phyloP scores from a whole-genome alignment of 208 protist species.

The Phytomonas sp. region DNA sequence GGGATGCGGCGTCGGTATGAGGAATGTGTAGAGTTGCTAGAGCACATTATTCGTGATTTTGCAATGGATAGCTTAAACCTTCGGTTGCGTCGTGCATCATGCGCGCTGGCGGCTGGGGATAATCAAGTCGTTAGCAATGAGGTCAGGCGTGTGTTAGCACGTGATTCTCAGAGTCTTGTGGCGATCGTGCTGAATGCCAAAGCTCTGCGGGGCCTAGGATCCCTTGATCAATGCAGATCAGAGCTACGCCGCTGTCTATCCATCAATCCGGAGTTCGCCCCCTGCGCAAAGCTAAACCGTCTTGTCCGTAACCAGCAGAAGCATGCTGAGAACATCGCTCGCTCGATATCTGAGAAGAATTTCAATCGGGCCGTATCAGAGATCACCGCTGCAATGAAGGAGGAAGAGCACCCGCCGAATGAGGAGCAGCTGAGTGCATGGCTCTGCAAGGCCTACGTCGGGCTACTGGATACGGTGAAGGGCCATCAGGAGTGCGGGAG shows the following conservation, averaged over 20 bases:
- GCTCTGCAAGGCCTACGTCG: conserved; percentile 69
- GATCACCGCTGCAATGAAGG: conserved; percentile 33
- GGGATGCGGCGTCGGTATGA: conserved; percentile 15
- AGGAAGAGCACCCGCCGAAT: conserved; percentile 46
- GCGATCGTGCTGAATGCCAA: conserved; percentile 65
- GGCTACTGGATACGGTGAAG: conserved; percentile 36
- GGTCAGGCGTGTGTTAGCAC: conserved; percentile 60
- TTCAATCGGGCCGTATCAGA: conserved; percentile 33
- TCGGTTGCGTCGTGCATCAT: conserved; percentile 73
- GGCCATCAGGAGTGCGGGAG: conserved; percentile 46
- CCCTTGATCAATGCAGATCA: conserved; percentile 49
- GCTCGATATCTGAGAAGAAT: conserved; percentile 27
- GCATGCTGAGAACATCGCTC: conserved; percentile 23
- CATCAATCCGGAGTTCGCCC: conserved; percentile 76
- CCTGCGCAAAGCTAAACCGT: conserved; percentile 60
- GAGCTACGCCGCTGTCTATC: conserved; percentile 74
- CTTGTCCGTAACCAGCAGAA: conserved; percentile 61
- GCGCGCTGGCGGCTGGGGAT: conserved; percentile 55
- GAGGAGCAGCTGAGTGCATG: conserved; percentile 63
- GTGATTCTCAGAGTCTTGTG: conserved; percentile 58
- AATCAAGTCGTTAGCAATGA: conserved; percentile 53
- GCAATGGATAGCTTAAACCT: conserved; percentile 62
- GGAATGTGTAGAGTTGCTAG: conserved; percentile 49
- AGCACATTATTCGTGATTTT: conserved; percentile 53
- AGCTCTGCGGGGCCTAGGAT: conserved; percentile 61